Base-by-base conservation (phyloP, 2,329 filamentous ascomycete species). In the Nemania sp. region DNA sequence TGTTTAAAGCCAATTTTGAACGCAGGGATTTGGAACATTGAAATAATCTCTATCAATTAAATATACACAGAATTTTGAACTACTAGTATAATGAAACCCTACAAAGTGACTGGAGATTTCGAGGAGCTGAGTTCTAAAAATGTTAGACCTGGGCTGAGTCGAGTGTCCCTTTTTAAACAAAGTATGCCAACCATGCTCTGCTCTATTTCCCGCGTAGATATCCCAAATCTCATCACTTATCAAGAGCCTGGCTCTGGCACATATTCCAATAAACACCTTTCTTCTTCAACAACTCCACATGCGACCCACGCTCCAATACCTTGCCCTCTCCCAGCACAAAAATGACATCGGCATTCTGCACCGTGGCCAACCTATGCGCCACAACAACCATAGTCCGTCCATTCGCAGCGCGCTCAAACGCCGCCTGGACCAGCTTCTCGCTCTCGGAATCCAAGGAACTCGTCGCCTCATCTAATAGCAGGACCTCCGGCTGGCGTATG, bases 281-380 rank as follows among this genome's bases (percentile, higher is more conserved):
- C 70, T 74, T 73, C 67, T 70, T 75, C 56, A 83, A 56, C 54
- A 84, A 61, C 62, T 83, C 81, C 1, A 54, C 53, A 56, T 84
- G 80, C 15, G 65, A 81, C 9, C 80, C 81, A 65, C 77, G 72
- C 67, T 83, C 81, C 9, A 83, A 64, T 37, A 83, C 72, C 60
- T 75, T 80, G 20, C 86, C 83, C 56, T 85, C 79, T 9, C 88
- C 87, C 42, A 94, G 82, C 0, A 93, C 88, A 63, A 89, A 90
- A 36, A 92, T 92, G n/a, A 86, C 75, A 68, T 93, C 86, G 1
- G 89, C 88, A 61, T 91, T 87, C 69, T 89, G 88, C 17, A 92
- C 84, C 11, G 88, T 93, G 0, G 86, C 86, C 43, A 93, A 75
- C 12, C 89, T 78, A 68, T 93, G 90, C 1, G 90, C 90, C 9